Evolutionary conservation across 179 eudicot genomes (phyloP).

Genomic region (Gypsophila paniculata): DNA sequence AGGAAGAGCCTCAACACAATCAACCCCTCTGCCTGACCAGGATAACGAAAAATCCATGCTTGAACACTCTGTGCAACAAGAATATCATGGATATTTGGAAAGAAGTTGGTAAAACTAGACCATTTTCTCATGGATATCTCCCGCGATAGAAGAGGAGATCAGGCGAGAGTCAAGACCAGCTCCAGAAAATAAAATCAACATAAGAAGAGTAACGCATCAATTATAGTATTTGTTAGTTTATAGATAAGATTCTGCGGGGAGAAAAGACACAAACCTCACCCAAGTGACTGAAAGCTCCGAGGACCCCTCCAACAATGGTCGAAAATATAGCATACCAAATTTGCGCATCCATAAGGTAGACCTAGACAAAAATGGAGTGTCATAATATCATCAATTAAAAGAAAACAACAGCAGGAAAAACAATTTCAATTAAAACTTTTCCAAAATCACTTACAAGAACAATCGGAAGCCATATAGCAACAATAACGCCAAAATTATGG

Average conservation of each 20-base stretch:
- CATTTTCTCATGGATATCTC: constrained; percentile 10
- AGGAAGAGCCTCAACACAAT: background rate
- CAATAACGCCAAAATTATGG: constrained; percentile 70
- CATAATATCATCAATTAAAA: constrained; percentile 15
- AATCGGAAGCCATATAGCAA: constrained; percentile 91
- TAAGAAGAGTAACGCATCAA: background rate
- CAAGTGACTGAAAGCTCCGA: constrained; percentile 97
- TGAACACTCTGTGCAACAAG: background rate
- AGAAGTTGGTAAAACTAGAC: background rate
- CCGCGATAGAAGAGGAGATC: background rate
- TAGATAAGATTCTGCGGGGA: background rate
- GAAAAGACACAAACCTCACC: constrained; percentile 79
- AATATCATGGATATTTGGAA: background rate
- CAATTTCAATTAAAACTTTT: background rate
- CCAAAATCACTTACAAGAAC: constrained; percentile 61
- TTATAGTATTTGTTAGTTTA: background rate
- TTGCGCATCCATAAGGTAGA: constrained; percentile 97
- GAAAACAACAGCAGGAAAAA: constrained; percentile 14
- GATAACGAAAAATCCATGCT: background rate
- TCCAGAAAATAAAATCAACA: background rate
- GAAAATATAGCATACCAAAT: constrained; percentile 98
- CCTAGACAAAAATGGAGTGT: constrained; percentile 39
- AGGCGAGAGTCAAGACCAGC: background rate
- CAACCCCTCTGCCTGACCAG: constrained; percentile 2
- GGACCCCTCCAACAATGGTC: constrained; percentile 85